Conservation (phyloP, 768 basidiomycete species). For the Psilocybe cyanescens region DNA sequence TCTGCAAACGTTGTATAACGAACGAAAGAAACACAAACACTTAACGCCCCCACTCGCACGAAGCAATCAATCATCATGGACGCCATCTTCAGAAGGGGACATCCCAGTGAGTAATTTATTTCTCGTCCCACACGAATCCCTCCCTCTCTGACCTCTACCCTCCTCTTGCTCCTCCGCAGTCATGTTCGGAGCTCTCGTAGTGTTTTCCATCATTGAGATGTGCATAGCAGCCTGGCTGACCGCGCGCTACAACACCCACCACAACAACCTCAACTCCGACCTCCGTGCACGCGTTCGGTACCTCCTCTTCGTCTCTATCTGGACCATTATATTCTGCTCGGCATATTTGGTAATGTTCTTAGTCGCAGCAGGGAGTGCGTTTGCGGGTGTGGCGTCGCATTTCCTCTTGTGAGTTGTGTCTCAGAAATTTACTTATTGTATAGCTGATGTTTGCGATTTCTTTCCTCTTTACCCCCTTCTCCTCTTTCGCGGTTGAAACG, state of each 20-base stretch:
- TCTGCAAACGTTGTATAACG: neutral
- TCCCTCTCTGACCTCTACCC: neutral
- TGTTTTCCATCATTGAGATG: slow-evolving; percentile 73
- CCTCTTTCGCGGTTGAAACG: neutral
- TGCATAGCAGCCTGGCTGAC: slow-evolving; percentile 76
- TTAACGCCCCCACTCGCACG: neutral
- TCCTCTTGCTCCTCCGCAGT: slow-evolving; percentile 32
- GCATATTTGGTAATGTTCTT: slow-evolving; percentile 61
- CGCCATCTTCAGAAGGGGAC: slow-evolving; percentile 51
- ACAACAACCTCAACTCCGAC: slow-evolving; percentile 50
- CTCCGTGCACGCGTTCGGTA: slow-evolving; percentile 69
- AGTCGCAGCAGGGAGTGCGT: slow-evolving; percentile 46
- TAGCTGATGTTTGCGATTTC: neutral
- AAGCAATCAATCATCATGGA: slow-evolving; percentile 17
- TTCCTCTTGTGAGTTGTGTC: slow-evolving; percentile 58
- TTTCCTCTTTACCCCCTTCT: neutral
- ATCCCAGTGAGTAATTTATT: slow-evolving; percentile 48
- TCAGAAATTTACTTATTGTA: neutral
- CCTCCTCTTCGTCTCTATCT: slow-evolving; percentile 70
- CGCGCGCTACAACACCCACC: slow-evolving; percentile 57
- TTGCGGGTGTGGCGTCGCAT: slow-evolving; percentile 69
- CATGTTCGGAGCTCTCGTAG: slow-evolving; percentile 56
- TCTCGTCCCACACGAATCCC: neutral
- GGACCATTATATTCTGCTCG: slow-evolving; percentile 64
- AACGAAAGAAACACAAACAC: no score